Base-by-base conservation (phyloP, 2,329 filamentous ascomycete species). In the Xylaria sp. region DNA sequence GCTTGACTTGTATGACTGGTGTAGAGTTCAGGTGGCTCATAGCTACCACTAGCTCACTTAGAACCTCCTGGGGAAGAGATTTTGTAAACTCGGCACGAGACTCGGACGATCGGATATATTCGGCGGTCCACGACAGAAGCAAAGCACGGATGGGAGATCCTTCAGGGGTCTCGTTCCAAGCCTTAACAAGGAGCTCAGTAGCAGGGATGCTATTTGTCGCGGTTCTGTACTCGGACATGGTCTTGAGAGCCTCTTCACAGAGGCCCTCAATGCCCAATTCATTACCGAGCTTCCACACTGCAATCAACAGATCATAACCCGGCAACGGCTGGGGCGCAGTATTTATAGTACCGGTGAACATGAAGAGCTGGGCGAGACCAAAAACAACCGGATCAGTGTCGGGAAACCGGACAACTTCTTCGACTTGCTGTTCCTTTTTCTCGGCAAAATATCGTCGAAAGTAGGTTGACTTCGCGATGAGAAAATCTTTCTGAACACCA, bases 91-190 rank as follows among this genome's bases (percentile, higher is more conserved):
- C 86, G 9, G 84, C 81, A 20, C 87, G 82, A 1, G 83, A 82
- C 26, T 87, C 84, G 3, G 87, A 88, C 0, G 85, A 85, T 49
- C 86, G 81, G 80, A 90, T 88, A 72, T 90, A 90, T 77, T 90
- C 88, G 31, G 87, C 88, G 1, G 87, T 86, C 88, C 88, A 90
- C 11, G 82, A 84, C 3, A 90, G 79, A 15, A 90, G 82, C 44
- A 90, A 83, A 68, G 83, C 82, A 46, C 88, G 83, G 58, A 90
- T 86, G 0, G 86, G 83, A 2, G 87, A 89, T 9, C 87, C 87
- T 71, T 88, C 86, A 0, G 87, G 87, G 0, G 87, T 89, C 60
- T 89, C 87, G 58, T 86, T 83, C 88, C 88, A 90, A 6, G 88
- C 88, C 72, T 87, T 84, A 1, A 89, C 85, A 6, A 90, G 83